Conservation (phyloP, 2,329 filamentous ascomycete genomes). For the Shiraia bambusicola region DNA sequence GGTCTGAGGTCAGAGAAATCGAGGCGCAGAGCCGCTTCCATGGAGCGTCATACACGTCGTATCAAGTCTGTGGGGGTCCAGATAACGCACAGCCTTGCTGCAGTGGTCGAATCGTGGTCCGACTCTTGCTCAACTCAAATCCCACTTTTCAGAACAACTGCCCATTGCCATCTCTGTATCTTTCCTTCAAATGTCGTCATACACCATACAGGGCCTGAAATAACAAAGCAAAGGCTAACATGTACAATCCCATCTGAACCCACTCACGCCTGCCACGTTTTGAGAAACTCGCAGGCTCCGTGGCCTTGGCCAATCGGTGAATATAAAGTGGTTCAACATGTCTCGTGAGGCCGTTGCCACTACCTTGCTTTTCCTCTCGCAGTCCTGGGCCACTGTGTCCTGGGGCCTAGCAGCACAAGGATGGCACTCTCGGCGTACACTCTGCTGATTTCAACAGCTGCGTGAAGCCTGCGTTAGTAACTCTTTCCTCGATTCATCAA, state of each 20-base stretch:
- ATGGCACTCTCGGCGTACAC: constrained; percentile 5
- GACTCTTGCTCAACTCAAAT: no score
- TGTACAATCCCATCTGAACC: not conserved
- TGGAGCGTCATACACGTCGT: no score
- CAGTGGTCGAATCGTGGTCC: no score
- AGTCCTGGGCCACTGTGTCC: not conserved
- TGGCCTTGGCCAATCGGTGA: constrained; percentile 6
- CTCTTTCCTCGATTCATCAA: no score
- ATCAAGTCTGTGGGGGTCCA: no score
- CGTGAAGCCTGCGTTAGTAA: no score
- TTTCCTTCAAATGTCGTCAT: not conserved
- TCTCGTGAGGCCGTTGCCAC: not conserved
- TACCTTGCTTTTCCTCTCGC: constrained; percentile 6
- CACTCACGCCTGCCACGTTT: constrained; percentile 12
- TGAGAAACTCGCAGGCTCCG: not conserved
- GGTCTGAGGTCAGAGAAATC: no score
- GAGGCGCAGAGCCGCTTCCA: no score
- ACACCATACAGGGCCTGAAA: not conserved
- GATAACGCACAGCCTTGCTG: no score
- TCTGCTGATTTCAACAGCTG: constrained; percentile 3
- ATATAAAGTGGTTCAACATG: not conserved
- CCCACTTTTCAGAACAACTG: no score
- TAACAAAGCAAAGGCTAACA: no score
- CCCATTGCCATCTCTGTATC: no score
- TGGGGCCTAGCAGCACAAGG: not conserved